Percentiles rank a stretch among this genome's conserved stretches.
These are phyloP conservation scores for Claviceps quebecensis DNA, from an alignment of 2,329 filamentous ascomycete genomes.

Conservation along the genomic window DNA sequence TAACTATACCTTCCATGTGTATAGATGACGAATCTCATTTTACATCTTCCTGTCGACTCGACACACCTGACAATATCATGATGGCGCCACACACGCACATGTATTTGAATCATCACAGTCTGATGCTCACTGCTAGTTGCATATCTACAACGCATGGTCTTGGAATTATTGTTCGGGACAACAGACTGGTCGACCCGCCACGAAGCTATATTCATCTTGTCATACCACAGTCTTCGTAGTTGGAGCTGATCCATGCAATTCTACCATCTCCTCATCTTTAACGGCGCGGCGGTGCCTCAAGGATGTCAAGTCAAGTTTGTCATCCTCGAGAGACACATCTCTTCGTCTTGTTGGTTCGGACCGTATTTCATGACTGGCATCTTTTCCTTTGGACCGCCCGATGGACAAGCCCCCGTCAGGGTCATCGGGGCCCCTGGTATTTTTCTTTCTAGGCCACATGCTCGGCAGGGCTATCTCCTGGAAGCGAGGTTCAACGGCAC, in stretches of 20 bases:
- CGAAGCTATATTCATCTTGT: background rate
- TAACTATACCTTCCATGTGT: too few species aligned
- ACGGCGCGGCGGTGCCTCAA: constrained; percentile 26
- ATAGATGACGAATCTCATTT: too few species aligned
- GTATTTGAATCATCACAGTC: too few species aligned
- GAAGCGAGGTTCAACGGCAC: constrained; percentile 72
- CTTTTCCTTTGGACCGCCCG: constrained; percentile 39
- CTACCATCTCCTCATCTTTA: constrained; percentile 24
- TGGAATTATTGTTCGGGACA: too few species aligned
- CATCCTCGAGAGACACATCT: constrained; percentile 32
- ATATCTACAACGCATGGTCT: too few species aligned
- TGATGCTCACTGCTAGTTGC: too few species aligned
- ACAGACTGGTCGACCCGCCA: too few species aligned
- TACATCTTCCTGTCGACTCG: too few species aligned
- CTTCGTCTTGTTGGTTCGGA: constrained; percentile 31
- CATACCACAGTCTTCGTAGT: constrained; percentile 15
- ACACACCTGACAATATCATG: too few species aligned
- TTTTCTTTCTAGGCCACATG: constrained; percentile 73
- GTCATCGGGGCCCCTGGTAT: constrained; percentile 60
- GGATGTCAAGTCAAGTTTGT: constrained; percentile 21
- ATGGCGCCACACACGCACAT: too few species aligned
- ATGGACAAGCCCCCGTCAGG: constrained; percentile 32
- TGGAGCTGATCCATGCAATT: constrained; percentile 33
- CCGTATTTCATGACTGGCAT: constrained; percentile 34
- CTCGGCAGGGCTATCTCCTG: constrained; percentile 75